A percentile compares a stretch with the other conserved stretches of the same genome.
Evolutionary conservation across 805 yeast species (phyloP).

Genomic region (Ogataea dorogensis): DNA sequence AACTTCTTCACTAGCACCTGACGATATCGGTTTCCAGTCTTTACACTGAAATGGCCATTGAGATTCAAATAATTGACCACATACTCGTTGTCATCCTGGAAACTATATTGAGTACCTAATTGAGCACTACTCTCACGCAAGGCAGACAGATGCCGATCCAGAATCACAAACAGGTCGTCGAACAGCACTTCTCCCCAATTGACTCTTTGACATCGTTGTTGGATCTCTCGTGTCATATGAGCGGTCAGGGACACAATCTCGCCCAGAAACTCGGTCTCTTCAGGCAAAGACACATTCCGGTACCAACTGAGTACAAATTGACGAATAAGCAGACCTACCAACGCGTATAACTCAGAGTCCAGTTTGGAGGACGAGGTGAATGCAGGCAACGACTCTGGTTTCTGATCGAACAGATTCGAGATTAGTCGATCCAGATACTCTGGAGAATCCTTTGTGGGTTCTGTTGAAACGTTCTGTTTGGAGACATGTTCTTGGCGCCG

Average conservation of each 20-base stretch:
- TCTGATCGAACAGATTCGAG: constrained; percentile 14
- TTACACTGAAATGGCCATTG: constrained; percentile 27
- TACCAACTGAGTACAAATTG: constrained; percentile 51
- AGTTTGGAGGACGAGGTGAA: constrained; percentile 39
- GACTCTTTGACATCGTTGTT: constrained; percentile 32
- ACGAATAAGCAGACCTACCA: constrained; percentile 44
- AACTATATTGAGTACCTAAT: constrained; percentile 19
- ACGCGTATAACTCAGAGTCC: constrained; percentile 45
- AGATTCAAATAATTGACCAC: constrained; percentile 15
- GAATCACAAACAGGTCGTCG: constrained; percentile 44
- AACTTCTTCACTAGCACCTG: constrained; percentile 36
- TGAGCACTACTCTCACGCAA: constrained; percentile 8
- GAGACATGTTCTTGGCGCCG: constrained; percentile 3
- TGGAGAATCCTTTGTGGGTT: constrained; percentile 21
- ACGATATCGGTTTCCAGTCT: constrained; percentile 11
- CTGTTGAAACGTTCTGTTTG: background rate
- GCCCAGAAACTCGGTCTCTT: constrained; percentile 39
- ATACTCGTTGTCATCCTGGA: constrained; percentile 9
- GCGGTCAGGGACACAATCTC: constrained; percentile 42
- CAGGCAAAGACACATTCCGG: constrained; percentile 34
- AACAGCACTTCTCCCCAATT: constrained; percentile 39
- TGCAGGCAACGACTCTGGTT: constrained; percentile 35
- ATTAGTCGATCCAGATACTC: constrained; percentile 26
- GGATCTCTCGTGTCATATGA: constrained; percentile 40
- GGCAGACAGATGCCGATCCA: constrained; percentile 31